Evolutionary conservation across 108 stramenopile species (phyloP), one percentile per base, ranked within the genome.

Genomic region (Mediolabrus comicus): DNA sequence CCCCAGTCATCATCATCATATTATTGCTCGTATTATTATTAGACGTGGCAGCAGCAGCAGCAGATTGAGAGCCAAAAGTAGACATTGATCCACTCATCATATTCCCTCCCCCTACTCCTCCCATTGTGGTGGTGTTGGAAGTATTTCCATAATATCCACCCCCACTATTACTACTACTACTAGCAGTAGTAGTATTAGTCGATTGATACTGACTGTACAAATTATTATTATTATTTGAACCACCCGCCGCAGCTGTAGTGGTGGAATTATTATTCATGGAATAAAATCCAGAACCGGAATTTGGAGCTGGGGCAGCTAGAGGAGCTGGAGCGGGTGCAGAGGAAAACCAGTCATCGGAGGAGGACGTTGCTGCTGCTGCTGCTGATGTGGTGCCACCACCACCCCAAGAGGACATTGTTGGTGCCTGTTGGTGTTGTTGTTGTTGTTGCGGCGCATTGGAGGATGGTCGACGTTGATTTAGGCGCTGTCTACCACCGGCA

Each of bases 291-390:
- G 67, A 68, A 43, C 46, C 29, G 14, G 11, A 39, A 43, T 39
- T 19, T 22, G 54, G 4, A 29, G 74, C n/a, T 17, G 26, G 39
- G 6, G 33, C 39, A 30, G 25, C n/a, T n/a, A n/a, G 43, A 17
- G 8, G 33, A 51, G 39, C 14, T 31, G n/a, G 62, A 46, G 25
- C 43, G n/a, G 65, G 66, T 5, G 55, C 12, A 0, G 31, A 17
- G 6, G 56, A 16, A 51, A 65, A 71, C 69, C 69, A 71, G 53
- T 71, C 69, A 28, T 64, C 67, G 3, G 67, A 68, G 2, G 67
- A 57, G 13, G 66, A 55, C 17, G 39, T 26, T 28, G 69, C 19
- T 14, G 60, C 22, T 12, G 63, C 49, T n/a, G 33, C 11, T 16
- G 41, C 17, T 3, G 41, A 17, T 14, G 41, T 43, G 41, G 16